Evolutionary conservation across 768 basidiomycete genomes (phyloP).

Genomic region (Ephemerocybe angulata): DNA sequence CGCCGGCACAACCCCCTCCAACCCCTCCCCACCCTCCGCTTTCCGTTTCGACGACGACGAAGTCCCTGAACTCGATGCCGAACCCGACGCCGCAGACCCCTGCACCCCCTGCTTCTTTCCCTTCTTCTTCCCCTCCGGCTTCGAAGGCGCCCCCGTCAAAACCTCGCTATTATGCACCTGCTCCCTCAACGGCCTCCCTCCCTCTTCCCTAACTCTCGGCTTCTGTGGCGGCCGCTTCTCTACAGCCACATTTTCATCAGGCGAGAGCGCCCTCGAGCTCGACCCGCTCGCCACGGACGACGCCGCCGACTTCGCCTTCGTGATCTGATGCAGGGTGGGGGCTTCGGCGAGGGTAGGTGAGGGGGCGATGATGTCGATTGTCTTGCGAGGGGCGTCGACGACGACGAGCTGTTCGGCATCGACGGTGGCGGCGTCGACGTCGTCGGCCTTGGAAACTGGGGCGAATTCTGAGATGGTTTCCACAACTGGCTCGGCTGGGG

Average conservation of each 20-base stretch:
- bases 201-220: not conserved
- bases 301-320: not conserved
- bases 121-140: not conserved
- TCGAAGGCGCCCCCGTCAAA: not conserved
- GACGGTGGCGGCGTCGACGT: not conserved
- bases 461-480: not conserved
- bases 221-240: not conserved
- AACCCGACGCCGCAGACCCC: too few species aligned
- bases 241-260: not conserved
- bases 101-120: too few species aligned
- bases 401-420: not conserved
- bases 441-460: not conserved
- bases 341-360: not conserved
- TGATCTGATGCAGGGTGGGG: not conserved
- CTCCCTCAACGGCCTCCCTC: not conserved
- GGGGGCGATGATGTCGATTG: not conserved
- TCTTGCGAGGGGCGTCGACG: not conserved
- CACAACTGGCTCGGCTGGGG: not conserved
- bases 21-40: not conserved
- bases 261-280: not conserved
- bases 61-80: not conserved
- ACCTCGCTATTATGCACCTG: slow-evolving; percentile 3
- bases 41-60: not conserved
- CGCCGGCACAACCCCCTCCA: not conserved
- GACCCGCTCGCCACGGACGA: not conserved